Base-by-base conservation (phyloP, 2,329 filamentous ascomycete genomes). In the Rosellinia necatrix region DNA sequence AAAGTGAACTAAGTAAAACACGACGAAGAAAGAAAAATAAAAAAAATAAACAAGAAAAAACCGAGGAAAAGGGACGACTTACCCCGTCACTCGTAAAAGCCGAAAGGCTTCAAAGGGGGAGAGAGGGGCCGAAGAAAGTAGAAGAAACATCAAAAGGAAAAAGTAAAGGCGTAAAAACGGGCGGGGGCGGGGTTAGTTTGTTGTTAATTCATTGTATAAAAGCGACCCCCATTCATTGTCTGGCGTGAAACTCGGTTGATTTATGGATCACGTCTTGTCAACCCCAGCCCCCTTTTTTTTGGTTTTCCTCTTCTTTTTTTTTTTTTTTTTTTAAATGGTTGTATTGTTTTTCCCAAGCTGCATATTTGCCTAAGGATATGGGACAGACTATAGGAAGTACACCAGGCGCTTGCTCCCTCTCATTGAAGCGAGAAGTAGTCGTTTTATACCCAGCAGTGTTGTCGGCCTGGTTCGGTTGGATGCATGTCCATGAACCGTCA, bases 171-270 rank as follows among this genome's bases (percentile, higher is more conserved):
- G 15, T 21, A 42, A 53, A 53, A 35, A 34, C 22, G 24, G 53
- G 13, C 13, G 19, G 24, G 21, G 15, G 21, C 12, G 8, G 38
- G 38, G 5, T 21, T 7, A n/a, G 19, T 10, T 4, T 15, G 22
- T 30, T 40, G 40, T 22, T 35, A 43, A 29, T 47, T 50, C 27
- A 48, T 54, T 60, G 53, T 57, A 58, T 53, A 58, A 60, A 60
- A 50, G 41, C 32, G 49, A 50, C 38, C 30, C 24, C 25, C 50
- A 30, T 34, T n/a, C 41, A 44, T 30, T n/a, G 48, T 47, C 17
- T 56, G 53, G 38, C 42, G 48, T 47, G 49, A 56, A 53, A 24
- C 46, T 17, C 25, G 22, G 37, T 40, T 56, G 21, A 15, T 49
- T 40, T 50, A 57, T 27, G 52, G 48, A 46, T 53, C 24, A 49